Base-by-base conservation (phyloP, 768 basidiomycete species). In the Termitomyces bulborhizus region DNA sequence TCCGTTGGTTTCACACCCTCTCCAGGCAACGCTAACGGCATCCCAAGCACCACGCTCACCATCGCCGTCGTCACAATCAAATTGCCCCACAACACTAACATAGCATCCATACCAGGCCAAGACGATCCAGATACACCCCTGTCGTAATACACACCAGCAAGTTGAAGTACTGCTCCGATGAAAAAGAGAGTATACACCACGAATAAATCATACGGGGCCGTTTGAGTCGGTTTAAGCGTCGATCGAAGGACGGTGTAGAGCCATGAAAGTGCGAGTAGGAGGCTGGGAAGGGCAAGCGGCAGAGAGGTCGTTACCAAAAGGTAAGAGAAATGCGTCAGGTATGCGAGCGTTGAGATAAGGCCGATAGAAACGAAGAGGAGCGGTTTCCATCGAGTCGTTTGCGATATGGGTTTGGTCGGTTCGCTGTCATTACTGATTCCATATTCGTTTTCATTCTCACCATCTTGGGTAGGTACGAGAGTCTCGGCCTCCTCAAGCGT, bases 1-100 rank as follows among this genome's bases (percentile, higher is more conserved):
- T 89, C 77, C 39, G 77, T 73, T 49, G 46, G 7, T 70, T 74
- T 42, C 78, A 73, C 16, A 84, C 71, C 12, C 67, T 66, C 27
- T 60, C 82, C 83, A 4, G 90, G 88, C n/a, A 86, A 64, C 1
- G 67, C 80, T 52, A 92, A 60, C 0, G 89, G 90, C 81, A 89
- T 90, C 1, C 70, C 55, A 3, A 85, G 61, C 12, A 85, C 70
- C 6, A 84, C 66, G 0, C 62, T 57, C 12, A 89, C 53, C 26
- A 85, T 67, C 1, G 69, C 58, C 11, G 74, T 26, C 31, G 83
- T 57, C 0, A 71, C 76, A 9, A 71, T 55, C 34, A 87, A 46
- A 64, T 89, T 83, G 51, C 62, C 62, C 34, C 63, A 63, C 32
- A 72, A 60, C 1, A 65, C 73, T 12, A 67, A 50, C 8, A 72